These are phyloP conservation scores for Aureobasidium sp. DNA, from an alignment of 2,329 filamentous ascomycete genomes.

Conservation along the genomic window DNA sequence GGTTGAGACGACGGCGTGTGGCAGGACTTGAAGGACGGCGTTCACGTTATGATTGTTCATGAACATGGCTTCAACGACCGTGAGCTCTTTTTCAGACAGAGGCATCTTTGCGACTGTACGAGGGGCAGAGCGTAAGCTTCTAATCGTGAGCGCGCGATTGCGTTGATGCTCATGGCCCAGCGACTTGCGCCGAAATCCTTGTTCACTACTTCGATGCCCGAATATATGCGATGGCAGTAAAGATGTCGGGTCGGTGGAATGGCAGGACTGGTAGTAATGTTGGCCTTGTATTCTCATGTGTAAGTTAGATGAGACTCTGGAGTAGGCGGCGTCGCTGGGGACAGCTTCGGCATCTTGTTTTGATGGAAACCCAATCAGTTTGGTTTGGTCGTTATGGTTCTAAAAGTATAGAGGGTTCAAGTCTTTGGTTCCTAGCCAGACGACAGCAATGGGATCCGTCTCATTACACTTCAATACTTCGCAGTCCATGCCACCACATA, in stretches of 20 bases:
- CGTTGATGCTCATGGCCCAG: background rate
- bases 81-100: background rate
- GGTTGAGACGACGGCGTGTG: slow-evolving; percentile 3
- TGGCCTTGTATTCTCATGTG: background rate
- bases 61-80: slow-evolving; percentile 12
- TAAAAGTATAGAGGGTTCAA: too few species aligned
- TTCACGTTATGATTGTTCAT: slow-evolving; percentile 2
- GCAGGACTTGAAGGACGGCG: background rate
- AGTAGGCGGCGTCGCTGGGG: too few species aligned
- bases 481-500: too few species aligned
- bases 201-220: background rate
- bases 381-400: too few species aligned
- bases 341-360: background rate
- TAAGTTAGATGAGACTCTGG: background rate
- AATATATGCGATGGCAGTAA: background rate
- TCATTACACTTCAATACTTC: too few species aligned
- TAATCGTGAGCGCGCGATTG: background rate
- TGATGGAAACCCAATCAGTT: background rate
- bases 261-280: background rate
- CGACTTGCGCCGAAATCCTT: background rate
- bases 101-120: background rate
- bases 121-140: background rate
- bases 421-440: too few species aligned
- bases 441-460: background rate
- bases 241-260: background rate